Evolutionary conservation across 257 asterid genomes (phyloP), one percentile per base, ranked within the genome.

Genomic region (Agastache rugosa): DNA sequence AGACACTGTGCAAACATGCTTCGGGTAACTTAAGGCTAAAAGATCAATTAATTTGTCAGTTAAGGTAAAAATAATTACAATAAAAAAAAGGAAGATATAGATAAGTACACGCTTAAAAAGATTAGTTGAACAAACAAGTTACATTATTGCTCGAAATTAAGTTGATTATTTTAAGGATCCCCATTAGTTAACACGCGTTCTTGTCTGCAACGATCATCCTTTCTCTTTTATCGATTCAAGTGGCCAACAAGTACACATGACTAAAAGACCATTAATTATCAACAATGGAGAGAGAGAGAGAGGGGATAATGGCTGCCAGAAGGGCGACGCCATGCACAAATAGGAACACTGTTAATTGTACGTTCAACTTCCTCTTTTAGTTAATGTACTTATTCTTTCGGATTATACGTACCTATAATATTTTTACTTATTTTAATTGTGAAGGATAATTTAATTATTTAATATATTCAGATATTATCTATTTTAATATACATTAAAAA

Each of bases 191-290:
- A 76, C 76, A 77, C 78, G 87, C 80, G 75, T 81, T 82, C 59
- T 81, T 89, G 92, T 86, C 92, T 82, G 79, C 81, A 83, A 47
- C 45, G 34, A 60, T 72, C 27, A 73, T 58, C 69, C 71, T 62
- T 72, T 63, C 27, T 63, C 22, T 14, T 63, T 73, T 34, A 8
- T 74, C 69, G 56, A 64, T 51, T 39, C 62, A 76, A 91, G 95
- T 85, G 97, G 96, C 96, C 81, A 91, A 89, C 91, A 87, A 85
- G 73, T 77, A 86, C 92, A 79, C 76, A 82, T 84, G 86, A 74
- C 63, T 39, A 12, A 68, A 79, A 73, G 69, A 75, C 83, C 71
- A 45, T 77, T 63, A 19, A 47, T 50, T 53, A 61, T 50, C 22
- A 20, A 51, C 25, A 48, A 63, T 17, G 15, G 59, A 16, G 15